Evolutionary conservation across 2,329 filamentous ascomycete genomes (phyloP).

Genomic region (Apiospora malaysiana): DNA sequence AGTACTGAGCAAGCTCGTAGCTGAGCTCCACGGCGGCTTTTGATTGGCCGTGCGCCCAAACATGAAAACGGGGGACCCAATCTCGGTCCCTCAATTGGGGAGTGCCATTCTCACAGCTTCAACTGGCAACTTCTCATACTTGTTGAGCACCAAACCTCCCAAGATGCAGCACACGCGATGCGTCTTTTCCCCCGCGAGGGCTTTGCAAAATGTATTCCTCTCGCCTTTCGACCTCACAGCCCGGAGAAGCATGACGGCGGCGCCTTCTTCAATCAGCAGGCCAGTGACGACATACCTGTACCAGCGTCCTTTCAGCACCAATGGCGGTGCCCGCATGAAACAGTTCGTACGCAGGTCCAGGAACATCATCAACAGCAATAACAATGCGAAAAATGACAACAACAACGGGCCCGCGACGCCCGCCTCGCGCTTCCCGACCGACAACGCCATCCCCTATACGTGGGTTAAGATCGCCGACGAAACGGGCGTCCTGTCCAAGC

Average conservation of each 20-base stretch:
- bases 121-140: neutral
- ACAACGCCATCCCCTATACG: conserved; percentile 52
- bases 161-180: conserved; percentile 35
- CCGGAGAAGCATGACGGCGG: conserved; percentile 27
- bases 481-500: conserved; percentile 28
- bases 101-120: conserved; percentile 9
- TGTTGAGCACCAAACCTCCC: neutral
- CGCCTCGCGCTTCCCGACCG: conserved; percentile 38
- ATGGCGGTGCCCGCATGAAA: conserved; percentile 1
- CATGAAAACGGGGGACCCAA: neutral
- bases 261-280: conserved; percentile 1
- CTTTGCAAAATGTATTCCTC: conserved; percentile 37
- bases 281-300: conserved; percentile 23
- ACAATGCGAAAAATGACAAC: conserved; percentile 24
- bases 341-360: conserved; percentile 21
- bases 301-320: conserved; percentile 27
- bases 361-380: neutral
- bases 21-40: neutral
- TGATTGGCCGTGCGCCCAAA: conserved; percentile 25
- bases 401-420: conserved; percentile 35
- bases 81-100: neutral
- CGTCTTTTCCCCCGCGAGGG: conserved; percentile 36
- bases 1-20: neutral
- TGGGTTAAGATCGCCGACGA: conserved; percentile 42
- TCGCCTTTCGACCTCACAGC: conserved; percentile 23